These are phyloP conservation scores for Phalaenopsis aphrodite DNA, from an alignment of 106 monocot species.

Conservation along the genomic window DNA sequence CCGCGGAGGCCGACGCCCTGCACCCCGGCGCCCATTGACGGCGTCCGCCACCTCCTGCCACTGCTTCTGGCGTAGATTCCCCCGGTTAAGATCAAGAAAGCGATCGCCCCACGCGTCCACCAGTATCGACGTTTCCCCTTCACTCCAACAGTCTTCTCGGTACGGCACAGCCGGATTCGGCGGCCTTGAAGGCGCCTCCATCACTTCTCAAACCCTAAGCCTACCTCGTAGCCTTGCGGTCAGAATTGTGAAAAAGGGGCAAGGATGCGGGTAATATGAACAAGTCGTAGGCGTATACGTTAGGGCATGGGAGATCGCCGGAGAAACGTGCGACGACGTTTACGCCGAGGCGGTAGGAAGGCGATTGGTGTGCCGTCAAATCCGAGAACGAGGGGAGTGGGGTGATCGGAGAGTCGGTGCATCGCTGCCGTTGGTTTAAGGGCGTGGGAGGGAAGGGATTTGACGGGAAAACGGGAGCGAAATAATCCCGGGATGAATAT, in stretches of 20 bases:
- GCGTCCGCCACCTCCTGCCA: slow-evolving; percentile 95
- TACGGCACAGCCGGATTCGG: slow-evolving; percentile 77
- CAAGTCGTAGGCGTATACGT: background rate
- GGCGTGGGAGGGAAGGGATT: background rate
- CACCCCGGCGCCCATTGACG: slow-evolving; percentile 64
- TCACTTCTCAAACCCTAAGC: background rate
- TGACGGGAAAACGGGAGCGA: slow-evolving; percentile 3
- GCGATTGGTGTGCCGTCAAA: slow-evolving; percentile 1
- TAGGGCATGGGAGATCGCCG: slow-evolving; percentile 3
- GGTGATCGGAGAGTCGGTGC: slow-evolving; percentile 6
- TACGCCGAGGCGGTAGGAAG: background rate
- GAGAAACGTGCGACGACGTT: slow-evolving; percentile 8
- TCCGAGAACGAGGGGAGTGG: background rate
- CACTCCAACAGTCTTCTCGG: slow-evolving; percentile 94
- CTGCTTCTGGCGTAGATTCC: slow-evolving; percentile 85
- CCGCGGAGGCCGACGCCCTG: slow-evolving; percentile 43
- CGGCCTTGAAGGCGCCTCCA: slow-evolving; percentile 24
- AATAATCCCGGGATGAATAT: background rate
- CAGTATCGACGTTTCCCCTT: slow-evolving; percentile 71
- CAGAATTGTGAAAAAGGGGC: background rate
- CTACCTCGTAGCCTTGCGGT: background rate
- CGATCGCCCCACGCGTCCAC: slow-evolving; percentile 86
- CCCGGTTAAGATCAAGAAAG: slow-evolving; percentile 74
- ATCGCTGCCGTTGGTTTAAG: slow-evolving; percentile 10
- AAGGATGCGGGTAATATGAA: background rate